Evolutionary conservation across 139 green algal genomes (phyloP).

Genomic region (Volvox africanus): DNA sequence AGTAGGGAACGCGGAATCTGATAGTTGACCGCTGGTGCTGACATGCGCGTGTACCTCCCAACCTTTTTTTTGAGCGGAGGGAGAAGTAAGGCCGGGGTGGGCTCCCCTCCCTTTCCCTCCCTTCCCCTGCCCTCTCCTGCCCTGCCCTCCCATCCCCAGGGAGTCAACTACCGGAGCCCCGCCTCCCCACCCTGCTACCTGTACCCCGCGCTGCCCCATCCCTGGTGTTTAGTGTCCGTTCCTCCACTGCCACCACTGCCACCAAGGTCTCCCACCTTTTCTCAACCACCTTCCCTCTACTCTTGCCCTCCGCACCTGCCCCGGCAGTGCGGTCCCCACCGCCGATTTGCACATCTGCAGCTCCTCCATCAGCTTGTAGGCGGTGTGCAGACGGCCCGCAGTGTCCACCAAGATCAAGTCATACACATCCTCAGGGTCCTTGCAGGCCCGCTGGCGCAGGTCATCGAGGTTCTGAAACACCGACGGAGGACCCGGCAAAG

Average conservation of each 20-base stretch:
- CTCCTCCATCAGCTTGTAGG: constrained; percentile 95
- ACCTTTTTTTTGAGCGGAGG: too few species aligned
- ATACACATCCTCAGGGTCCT: constrained; percentile 28
- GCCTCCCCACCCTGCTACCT: not conserved
- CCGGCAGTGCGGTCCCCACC: constrained; percentile 42
- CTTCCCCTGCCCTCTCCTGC: too few species aligned
- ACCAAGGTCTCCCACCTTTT: not conserved
- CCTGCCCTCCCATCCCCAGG: too few species aligned
- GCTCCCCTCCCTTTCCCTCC: too few species aligned
- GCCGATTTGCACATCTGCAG: constrained; percentile 65
- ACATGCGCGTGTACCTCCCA: too few species aligned
- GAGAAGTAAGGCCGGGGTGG: too few species aligned
- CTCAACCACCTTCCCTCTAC: not conserved
- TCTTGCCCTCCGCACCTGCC: constrained; percentile 14
- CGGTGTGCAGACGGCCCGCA: constrained; percentile 92
- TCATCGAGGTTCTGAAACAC: constrained; percentile 40
- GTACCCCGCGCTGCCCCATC: not conserved
- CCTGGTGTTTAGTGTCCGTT: not conserved
- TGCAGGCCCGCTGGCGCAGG: constrained; percentile 45
- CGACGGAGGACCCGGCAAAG: not conserved
- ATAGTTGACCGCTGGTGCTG: too few species aligned
- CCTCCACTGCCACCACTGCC: not conserved
- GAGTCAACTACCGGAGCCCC: not conserved
- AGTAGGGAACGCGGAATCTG: too few species aligned
- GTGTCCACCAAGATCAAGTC: constrained; percentile 96